phyloP scores from a whole-genome alignment of 2,329 filamentous ascomycete genomes.

The Aureobasidium sp. region DNA sequence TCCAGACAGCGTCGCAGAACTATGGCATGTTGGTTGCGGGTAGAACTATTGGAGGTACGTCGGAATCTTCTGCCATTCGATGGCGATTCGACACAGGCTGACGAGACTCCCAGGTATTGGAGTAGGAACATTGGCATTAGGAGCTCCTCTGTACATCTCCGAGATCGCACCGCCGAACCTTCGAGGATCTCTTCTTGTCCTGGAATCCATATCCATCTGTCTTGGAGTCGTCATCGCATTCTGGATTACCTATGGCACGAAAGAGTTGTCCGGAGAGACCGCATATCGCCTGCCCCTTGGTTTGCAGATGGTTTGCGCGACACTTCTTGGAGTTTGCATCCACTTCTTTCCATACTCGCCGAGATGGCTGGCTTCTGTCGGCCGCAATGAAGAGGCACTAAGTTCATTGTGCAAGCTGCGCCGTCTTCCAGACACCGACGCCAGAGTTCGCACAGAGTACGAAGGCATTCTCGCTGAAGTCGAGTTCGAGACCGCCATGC shows the following conservation, averaged over 20 bases:
- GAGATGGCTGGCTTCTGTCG: conserved; percentile 25
- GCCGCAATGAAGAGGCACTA: conserved; percentile 24
- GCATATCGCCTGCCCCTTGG: conserved; percentile 40
- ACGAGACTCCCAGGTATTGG: not conserved
- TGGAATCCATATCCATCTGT: conserved; percentile 37
- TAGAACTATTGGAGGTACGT: conserved; percentile 38
- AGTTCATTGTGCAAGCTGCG: conserved; percentile 22
- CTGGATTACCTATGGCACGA: conserved; percentile 45
- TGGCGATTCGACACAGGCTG: not conserved
- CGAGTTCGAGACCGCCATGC: conserved; percentile 16
- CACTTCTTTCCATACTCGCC: conserved; percentile 27
- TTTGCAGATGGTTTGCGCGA: conserved; percentile 34
- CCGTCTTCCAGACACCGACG: conserved; percentile 15
- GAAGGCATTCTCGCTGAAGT: conserved; percentile 16
- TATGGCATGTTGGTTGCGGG: conserved; percentile 45
- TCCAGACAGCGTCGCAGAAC: conserved; percentile 43
- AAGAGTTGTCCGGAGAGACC: conserved; percentile 37
- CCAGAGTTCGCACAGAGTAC: conserved; percentile 14
- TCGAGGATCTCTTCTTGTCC: conserved; percentile 35
- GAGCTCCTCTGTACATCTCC: conserved; percentile 39
- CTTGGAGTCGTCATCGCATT: conserved; percentile 42
- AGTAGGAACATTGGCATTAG: conserved; percentile 23
- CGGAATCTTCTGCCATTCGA: conserved; percentile 13
- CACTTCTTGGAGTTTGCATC: conserved; percentile 24
- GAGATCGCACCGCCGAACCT: conserved; percentile 30